Evolutionary conservation across 768 basidiomycete genomes (phyloP), one percentile per base, ranked within the genome.

Genomic region (Tremella mesenterica): DNA sequence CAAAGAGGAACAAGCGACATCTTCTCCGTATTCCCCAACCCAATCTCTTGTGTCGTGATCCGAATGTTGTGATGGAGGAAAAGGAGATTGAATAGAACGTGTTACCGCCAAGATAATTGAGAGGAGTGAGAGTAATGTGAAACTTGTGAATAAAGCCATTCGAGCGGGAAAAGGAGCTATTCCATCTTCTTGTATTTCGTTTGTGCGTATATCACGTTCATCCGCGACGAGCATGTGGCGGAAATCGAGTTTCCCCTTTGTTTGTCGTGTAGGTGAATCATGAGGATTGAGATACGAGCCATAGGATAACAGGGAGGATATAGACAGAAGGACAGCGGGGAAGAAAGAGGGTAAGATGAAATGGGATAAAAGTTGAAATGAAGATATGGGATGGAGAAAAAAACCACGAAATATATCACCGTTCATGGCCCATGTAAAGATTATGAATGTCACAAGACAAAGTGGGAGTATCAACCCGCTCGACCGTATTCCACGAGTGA

Each of bases 341-440:
- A 36, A 12, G 34, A 18, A 36, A 12, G 34, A 12, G 34, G 34
- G 12, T 36, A n/a, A 26, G 7, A 18, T 7, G 5, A 10, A 14
- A 25, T 28, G 28, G 9, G 10, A 29, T 31, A 43, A 26, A 16
- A 3, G n/a, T 29, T 7, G 10, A 6, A 30, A 25, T 23, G 6
- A 20, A 53, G 41, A 12, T n/a, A 10, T 29, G 23, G 33, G 30
- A 10, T 30, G n/a, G 4, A 9, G 9, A 27, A 38, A 49, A 48
- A 65, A 61, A 3, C 52, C 63, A 26, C 63, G 45, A 33, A 65
- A 60, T 28, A 66, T 57, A 36, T 67, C 65, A 16, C 65, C 65
- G 49, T 63, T 63, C 59, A 67, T 59, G 1, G 53, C 50, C 54
- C 52, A 60, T 5, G 53, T 50, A 53, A 67, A 63, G 1, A 59